Evolutionary conservation across 169 alveolate species (phyloP), one percentile per base, ranked within the genome.

Genomic region (Cryptosporidium ubiquitum): DNA sequence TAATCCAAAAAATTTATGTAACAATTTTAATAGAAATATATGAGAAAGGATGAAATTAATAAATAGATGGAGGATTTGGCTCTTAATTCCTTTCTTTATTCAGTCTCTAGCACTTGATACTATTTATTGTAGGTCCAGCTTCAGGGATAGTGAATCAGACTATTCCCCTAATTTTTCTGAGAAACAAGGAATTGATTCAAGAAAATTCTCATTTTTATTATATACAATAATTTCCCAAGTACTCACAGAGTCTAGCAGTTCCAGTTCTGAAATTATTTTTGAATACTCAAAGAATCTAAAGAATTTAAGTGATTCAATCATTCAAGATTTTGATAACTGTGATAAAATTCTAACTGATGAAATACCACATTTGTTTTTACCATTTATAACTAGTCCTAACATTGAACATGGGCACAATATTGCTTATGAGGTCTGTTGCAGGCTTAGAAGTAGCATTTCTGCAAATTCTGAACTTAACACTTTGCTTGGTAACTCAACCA

Each of bases 381-480:
- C 89, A 26, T 79, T 57, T 35, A 61, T 60, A 18, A 42, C 64
- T 29, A 39, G 40, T 33, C 58, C 89, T 37, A 40, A 61, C 4
- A 26, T 40, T 47, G 9, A 39, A 0, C 29, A 6, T 20, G 66
- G 51, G 5, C 74, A 58, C 20, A 79, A 35, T 79, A 57, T 79
- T 14, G 89, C 89, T 14, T 79, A 79, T 35, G 89, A 79, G 20
- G 40, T 79, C 2, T 79, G 89, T 33, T 61, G 73, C 29, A 79
- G 75, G 26, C 26, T 79, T 26, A 79, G 75, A 55, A 79, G 40
- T 23, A 40, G 29, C 10, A 64, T 64, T 26, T 79, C 89, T n/a
- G 61, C 66, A 5, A n/a, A 61, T 47, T 35, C 79, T 29, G 75
- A 79, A 7, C 58, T 79, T 20, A 42, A n/a, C n/a, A 23, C n/a